Evolutionary conservation across 2,329 filamentous ascomycete species (phyloP), one percentile per base, ranked within the genome.

Genomic region (Fusarium subtropicale): DNA sequence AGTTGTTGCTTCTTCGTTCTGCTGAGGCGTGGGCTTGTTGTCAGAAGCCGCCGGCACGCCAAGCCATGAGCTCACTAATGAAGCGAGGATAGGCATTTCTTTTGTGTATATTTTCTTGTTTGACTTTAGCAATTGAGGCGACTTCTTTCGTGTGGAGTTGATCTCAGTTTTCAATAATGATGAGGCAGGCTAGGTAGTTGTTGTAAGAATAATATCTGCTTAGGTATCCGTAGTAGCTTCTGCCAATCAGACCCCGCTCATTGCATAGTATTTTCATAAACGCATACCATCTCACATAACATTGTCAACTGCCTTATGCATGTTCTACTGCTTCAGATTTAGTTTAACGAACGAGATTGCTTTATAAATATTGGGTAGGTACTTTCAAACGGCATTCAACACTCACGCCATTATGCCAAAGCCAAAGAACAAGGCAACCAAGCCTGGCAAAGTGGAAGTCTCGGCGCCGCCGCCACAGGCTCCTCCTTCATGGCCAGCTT

Each of bases 401-500:
- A 38, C 69, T 16, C 26, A 2, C n/a, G 16, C 28, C 13, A 41
- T 48, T 28, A 80, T 80, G 79, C 71, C 78, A n/a, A 81, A 78
- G 48, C 69, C 74, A 42, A 81, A 77, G 53, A 73, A 74, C 45
- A 79, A 78, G 66, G 57, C 71, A 9, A 61, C 73, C 57, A 80
- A 77, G 45, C 45, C 64, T 4, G 52, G 71, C 38, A 73, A 75
- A 53, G 20, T 63, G 13, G 60, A 60, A 24, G 55, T 71, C 20
- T 45, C 63, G n/a, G 38, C 67, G 20, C 57, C 76, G 45, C 71
- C 75, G 42, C 74, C 80, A 45, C 79, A 83, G 34, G 45, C 60
- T 59, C 24, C 56, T 30, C 73, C 73, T 39, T 86, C 86, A 48
- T 95, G 93, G 93, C 92, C 93, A 36, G 80, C 82, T 24, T 88